phyloP scores from a whole-genome alignment of 345 rosid genomes.

The Bruguiera parviflora region DNA sequence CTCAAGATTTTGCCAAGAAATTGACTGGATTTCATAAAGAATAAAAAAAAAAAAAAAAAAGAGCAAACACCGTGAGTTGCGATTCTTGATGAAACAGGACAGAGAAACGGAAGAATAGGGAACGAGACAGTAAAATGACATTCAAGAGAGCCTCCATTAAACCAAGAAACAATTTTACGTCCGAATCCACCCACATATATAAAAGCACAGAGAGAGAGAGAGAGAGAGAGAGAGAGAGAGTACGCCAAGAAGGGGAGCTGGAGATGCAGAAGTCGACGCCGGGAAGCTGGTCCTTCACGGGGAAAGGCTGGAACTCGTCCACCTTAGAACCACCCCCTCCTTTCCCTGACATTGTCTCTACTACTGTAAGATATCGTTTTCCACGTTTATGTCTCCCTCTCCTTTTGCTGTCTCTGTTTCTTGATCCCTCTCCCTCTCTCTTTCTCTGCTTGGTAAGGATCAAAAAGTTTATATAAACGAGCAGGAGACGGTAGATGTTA shows the following conservation, averaged over 20 bases:
- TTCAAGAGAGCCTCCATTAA: too few relatives aligned
- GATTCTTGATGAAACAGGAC: neutral
- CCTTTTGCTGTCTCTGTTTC: too few relatives aligned
- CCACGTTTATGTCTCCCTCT: too few relatives aligned
- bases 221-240: neutral
- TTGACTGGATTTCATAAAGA: too few relatives aligned
- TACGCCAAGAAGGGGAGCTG: slow-evolving; percentile 87
- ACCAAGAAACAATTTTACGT: too few relatives aligned
- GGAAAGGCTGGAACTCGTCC: slow-evolving; percentile 73
- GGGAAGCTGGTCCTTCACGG: slow-evolving; percentile 82
- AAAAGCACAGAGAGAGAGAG: neutral
- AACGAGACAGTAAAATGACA: neutral
- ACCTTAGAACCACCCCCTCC: slow-evolving; percentile 31
- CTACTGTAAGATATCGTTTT: too few relatives aligned
- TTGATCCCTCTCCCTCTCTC: neutral
- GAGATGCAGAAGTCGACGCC: slow-evolving; percentile 71
- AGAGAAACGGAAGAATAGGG: neutral
- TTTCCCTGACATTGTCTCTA: slow-evolving; percentile 6
- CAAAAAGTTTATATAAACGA: neutral
- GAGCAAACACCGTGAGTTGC: neutral
- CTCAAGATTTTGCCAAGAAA: too few relatives aligned
- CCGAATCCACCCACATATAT: too few relatives aligned
- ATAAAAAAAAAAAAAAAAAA: neutral
- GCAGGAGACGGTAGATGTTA: neutral
- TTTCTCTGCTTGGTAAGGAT: neutral